Evolutionary conservation across 495 filamentous ascomycete genomes (phyloP).

Genomic region (Penicillium canariense): DNA sequence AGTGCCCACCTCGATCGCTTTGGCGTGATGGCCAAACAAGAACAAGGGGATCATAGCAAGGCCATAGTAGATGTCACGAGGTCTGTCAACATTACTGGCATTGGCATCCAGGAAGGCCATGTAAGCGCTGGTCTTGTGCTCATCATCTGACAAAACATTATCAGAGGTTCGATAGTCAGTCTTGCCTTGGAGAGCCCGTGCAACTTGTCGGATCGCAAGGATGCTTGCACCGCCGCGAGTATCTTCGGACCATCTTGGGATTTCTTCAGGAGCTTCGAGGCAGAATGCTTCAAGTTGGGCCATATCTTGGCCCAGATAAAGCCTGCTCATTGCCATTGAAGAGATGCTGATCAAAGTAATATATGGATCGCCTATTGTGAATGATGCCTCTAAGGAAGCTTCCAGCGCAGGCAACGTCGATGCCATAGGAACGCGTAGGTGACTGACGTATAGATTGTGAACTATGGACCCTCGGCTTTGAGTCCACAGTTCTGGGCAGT

Average conservation of each 20-base stretch:
- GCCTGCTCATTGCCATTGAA: slow-evolving; percentile 63
- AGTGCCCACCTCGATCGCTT: slow-evolving; percentile 65
- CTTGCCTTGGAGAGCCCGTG: slow-evolving; percentile 80
- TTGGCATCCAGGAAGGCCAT: slow-evolving; percentile 51
- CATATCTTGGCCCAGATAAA: slow-evolving; percentile 74
- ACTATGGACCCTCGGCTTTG: slow-evolving; percentile 68
- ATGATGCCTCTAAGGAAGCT: slow-evolving; percentile 65
- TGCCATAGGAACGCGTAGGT: slow-evolving; percentile 63
- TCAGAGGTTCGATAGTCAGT: slow-evolving; percentile 57
- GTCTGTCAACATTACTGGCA: slow-evolving; percentile 55
- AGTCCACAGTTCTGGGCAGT: slow-evolving; percentile 65
- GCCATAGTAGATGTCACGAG: slow-evolving; percentile 69
- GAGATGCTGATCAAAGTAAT: slow-evolving; percentile 73
- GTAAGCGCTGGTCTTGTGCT: slow-evolving; percentile 64
- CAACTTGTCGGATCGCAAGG: slow-evolving; percentile 65
- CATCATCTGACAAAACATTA: slow-evolving; percentile 66
- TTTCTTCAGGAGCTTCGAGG: slow-evolving; percentile 70
- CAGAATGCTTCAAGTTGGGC: slow-evolving; percentile 72
- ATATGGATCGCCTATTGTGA: slow-evolving; percentile 70
- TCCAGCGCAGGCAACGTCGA: slow-evolving; percentile 62
- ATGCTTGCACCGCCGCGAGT: slow-evolving; percentile 76
- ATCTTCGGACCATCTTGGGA: slow-evolving; percentile 70
- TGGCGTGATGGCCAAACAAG: slow-evolving; percentile 70
- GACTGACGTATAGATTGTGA: slow-evolving; percentile 70
- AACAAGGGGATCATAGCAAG: slow-evolving; percentile 70